Percentiles rank a stretch among this genome's conserved stretches.
Evolutionary conservation across 2,329 filamentous ascomycete species (phyloP).

Genomic region (Penicillium sp.): DNA sequence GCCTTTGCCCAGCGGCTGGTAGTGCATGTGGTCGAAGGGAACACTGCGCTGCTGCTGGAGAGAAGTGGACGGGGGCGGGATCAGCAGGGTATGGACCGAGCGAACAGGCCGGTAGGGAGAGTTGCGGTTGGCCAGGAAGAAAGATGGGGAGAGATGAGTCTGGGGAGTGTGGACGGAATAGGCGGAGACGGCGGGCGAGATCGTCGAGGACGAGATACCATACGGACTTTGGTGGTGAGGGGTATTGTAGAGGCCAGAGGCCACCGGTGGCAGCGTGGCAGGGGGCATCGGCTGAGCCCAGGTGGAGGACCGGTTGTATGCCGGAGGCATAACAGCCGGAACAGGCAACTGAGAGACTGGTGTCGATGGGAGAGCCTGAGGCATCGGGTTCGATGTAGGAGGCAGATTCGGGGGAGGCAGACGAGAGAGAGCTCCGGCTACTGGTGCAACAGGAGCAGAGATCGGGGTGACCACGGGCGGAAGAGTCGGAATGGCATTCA

Average conservation of each 20-base stretch:
- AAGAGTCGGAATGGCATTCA: conserved; percentile 31
- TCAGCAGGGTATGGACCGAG: conserved; percentile 83
- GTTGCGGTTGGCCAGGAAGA: conserved; percentile 80
- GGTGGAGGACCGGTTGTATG: conserved; percentile 60
- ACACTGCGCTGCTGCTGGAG: conserved; percentile 69
- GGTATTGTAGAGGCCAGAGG: conserved; percentile 31
- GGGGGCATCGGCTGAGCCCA: conserved; percentile 48
- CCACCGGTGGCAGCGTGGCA: conserved; percentile 28
- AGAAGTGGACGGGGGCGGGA: conserved; percentile 77
- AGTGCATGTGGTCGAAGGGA: conserved; percentile 72
- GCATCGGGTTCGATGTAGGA: conserved; percentile 53
- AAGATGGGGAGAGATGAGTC: conserved; percentile 76
- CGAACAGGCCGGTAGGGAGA: conserved; percentile 92
- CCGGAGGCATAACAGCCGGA: conserved; percentile 71
- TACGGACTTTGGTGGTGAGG: conserved; percentile 51
- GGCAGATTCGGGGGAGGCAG: conserved; percentile 71
- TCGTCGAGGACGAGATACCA: conserved; percentile 52
- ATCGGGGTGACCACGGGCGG: conserved; percentile 36
- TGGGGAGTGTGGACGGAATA: conserved; percentile 60
- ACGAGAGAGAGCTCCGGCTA: conserved; percentile 47
- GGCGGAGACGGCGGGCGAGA: conserved; percentile 68
- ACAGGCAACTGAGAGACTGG: conserved; percentile 51
- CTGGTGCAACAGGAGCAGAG: conserved; percentile 34
- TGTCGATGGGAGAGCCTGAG: conserved; percentile 37
- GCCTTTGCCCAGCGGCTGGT: conserved; percentile 70